Evolutionary conservation across 176 grass and related monocot genomes (phyloP).

Genomic region (Cocos nucifera): DNA sequence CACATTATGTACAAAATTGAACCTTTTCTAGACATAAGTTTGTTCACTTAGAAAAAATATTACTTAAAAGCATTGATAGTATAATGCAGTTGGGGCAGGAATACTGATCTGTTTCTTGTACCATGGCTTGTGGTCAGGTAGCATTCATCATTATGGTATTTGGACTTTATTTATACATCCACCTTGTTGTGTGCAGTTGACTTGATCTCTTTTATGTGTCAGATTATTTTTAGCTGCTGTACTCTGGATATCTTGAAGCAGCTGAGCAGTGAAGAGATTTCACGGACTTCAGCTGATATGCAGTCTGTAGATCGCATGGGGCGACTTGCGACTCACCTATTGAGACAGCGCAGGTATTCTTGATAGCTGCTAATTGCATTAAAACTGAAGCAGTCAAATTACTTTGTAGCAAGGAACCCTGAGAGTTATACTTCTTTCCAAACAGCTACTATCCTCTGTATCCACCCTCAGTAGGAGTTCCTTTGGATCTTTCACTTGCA

Average conservation of each 20-base stretch:
- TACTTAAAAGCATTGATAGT: no score
- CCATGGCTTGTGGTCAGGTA: not conserved
- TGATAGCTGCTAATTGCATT: conserved; percentile 1
- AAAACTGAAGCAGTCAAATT: not conserved
- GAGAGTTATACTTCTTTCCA: not conserved
- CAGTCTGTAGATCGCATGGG: conserved; percentile 50
- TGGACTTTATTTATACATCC: not conserved
- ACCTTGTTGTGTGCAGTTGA: conserved; percentile 3
- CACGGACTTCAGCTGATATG: conserved; percentile 36
- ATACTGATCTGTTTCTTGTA: not conserved
- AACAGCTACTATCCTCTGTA: conserved; percentile 83
- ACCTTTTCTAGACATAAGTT: no score
- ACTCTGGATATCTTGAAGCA: conserved; percentile 90
- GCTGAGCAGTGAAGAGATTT: conserved; percentile 87
- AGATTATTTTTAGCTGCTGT: conserved; percentile 83
- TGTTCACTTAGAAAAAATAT: no score
- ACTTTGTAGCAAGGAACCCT: conserved; percentile 2
- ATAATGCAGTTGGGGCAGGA: not conserved
- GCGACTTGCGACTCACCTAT: conserved; percentile 63
- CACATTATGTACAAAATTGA: no score
- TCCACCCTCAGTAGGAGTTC: conserved; percentile 62
- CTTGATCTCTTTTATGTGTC: conserved; percentile 22
- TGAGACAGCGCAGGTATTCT: conserved; percentile 73
- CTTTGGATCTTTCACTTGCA: conserved; percentile 75
- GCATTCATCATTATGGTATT: not conserved